phyloP scores from a whole-genome alignment of 371 early-diverging fungal genomes.

The Syncephalastrum racemosum region DNA sequence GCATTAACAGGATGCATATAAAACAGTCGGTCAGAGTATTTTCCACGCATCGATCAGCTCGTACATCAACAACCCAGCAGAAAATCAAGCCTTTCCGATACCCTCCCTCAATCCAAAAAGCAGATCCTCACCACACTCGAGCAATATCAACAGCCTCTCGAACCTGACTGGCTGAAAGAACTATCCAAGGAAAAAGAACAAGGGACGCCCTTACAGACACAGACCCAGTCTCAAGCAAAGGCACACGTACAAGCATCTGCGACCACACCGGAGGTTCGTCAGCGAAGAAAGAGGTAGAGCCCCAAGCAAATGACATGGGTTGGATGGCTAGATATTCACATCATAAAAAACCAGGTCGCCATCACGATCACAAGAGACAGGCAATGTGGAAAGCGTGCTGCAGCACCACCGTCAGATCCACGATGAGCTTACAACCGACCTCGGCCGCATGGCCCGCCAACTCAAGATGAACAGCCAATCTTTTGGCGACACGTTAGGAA shows the following conservation, averaged over 20 bases:
- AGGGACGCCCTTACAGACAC: background rate
- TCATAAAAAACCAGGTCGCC: constrained; percentile 6
- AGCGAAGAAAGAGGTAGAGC: background rate
- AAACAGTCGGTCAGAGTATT: constrained; percentile 3
- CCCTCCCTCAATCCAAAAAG: constrained; percentile 19
- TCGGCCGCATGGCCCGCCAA: constrained; percentile 63
- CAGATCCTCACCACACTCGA: constrained; percentile 27
- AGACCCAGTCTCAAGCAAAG: background rate
- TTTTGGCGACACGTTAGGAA: constrained; percentile 59
- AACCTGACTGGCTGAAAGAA: constrained; percentile 39
- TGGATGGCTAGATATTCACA: background rate
- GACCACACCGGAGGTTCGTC: constrained; percentile 6
- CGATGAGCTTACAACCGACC: constrained; percentile 65
- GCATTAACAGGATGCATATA: constrained; percentile 1
- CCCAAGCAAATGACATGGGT: background rate
- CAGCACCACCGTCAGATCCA: constrained; percentile 69
- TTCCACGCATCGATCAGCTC: background rate
- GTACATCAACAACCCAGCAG: background rate
- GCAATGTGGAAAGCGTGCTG: constrained; percentile 54
- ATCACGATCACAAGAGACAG: constrained; percentile 30
- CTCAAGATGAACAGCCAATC: constrained; percentile 65
- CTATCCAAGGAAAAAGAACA: constrained; percentile 1
- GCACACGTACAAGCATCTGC: background rate
- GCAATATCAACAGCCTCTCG: constrained; percentile 26
- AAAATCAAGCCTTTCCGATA: background rate